A percentile compares a stretch with the other conserved stretches of the same genome.
Conservation (phyloP, 176 grass and related monocot species). For the Bolboschoenus planiculmis region DNA sequence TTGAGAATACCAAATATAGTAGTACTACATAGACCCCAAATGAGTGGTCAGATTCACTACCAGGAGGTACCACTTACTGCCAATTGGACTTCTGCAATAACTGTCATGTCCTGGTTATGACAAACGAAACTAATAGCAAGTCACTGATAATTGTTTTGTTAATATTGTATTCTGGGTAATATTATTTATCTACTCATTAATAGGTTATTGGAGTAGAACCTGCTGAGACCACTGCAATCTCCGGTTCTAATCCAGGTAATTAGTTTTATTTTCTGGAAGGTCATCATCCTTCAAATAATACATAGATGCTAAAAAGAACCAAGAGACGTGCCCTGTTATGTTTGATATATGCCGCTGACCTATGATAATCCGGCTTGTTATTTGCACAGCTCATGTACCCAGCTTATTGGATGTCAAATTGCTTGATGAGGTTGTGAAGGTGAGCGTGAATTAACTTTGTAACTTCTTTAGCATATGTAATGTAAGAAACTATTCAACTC, state of each 20-base stretch:
- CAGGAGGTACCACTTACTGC: neutral
- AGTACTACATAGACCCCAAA: neutral
- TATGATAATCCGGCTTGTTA: slow-evolving; percentile 7
- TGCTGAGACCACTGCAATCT: slow-evolving; percentile 85
- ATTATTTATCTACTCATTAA: neutral
- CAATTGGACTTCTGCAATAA: neutral
- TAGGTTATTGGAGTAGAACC: slow-evolving; percentile 94
- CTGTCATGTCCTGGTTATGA: neutral
- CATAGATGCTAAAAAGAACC: neutral
- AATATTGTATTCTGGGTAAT: neutral
- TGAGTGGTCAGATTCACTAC: neutral
- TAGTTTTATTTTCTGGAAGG: neutral
- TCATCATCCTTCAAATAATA: neutral
- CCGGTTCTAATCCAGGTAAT: slow-evolving; percentile 73
- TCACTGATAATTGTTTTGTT: neutral
- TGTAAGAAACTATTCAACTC: neutral
- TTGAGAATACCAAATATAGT: neutral
- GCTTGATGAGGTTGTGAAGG: slow-evolving; percentile 98
- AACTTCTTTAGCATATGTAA: slow-evolving; percentile 6
- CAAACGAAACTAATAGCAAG: neutral
- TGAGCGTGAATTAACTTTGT: slow-evolving; percentile 26
- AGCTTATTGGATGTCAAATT: slow-evolving; percentile 83
- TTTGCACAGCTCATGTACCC: slow-evolving; percentile 71
- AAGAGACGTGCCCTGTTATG: neutral
- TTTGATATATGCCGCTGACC: neutral